Evolutionary conservation across 2,329 filamentous ascomycete species (phyloP), one percentile per base, ranked within the genome.

Genomic region (Fusarium oligoseptatum): DNA sequence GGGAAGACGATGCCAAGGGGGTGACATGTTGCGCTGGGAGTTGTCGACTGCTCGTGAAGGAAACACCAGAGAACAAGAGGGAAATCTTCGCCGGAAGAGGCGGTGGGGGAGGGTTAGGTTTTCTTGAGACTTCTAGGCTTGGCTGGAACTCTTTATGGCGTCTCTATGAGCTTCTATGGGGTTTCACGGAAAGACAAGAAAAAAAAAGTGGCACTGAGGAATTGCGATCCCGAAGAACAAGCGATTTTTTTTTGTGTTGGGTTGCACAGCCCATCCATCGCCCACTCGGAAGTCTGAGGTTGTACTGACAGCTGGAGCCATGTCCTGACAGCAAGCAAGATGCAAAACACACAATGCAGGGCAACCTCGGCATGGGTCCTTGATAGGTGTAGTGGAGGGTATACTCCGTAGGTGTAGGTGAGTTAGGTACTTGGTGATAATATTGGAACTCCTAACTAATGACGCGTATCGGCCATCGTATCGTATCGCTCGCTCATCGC

Each of bases 111-210:
- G 34, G 34, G n/a, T 24, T 24, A 17, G 10, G 50, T 45, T 24
- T 48, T 32, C 29, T 32, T 22, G 45, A 48, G 20, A 66, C 48
- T 61, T 34, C 72, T 41, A 61, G 68, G 60, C 55, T 73, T 43
- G 64, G 60, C 67, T 69, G 52, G 52, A 74, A 74, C 41, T 34
- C 52, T 29, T 36, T 11, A 60, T 65, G 58, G 15, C 55, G 50
- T 20, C 24, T 29, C 60, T 20, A 32, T 64, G 43, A 60, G 29
- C 57, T 74, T 71, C 71, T 15, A 52, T 71, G 55, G 11, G 57
- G 72, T 75, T 63, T 52, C 41, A 73, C 60, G 8, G 37, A 15
- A 50, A n/a, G 45, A 12, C 24, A 32, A 32, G 24, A 20, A 20
- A 5, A 48, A n/a, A 52, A 52, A 52, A 29, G 58, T 24, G 36